Evolutionary conservation across 225 moss, liverwort and hornwort genomes (phyloP), one percentile per base, ranked within the genome.

Genomic region (Sphagnum tenellum): DNA sequence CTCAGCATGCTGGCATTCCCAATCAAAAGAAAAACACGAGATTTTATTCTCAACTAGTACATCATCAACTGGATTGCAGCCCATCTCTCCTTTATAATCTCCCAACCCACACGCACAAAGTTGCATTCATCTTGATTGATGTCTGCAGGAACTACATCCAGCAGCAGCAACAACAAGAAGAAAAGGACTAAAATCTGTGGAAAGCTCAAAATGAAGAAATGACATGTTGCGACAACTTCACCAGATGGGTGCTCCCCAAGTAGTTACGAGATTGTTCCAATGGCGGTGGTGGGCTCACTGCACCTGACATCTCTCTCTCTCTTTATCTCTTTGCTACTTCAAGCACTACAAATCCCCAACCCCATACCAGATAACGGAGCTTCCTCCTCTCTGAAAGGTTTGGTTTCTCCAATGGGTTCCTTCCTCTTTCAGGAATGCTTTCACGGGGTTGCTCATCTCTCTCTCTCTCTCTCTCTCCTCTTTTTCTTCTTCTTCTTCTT

Each of bases 221-320:
- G 50, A 47, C 29, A 29, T 29, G 29, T 29, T 29, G 29, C 29
- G 29, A 29, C 29, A n/a, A 60, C 72, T 79, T 80, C 72, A 83
- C 79, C 79, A 80, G 68, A 70, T 79, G 77, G 62, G 77, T 83
- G 70, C 74, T 74, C 57, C 79, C 29, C 29, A 29, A 29, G 29
- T 29, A 72, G 75, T 74, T 80, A 12, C 44, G 44, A 45, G 79
- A 79, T 49, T 79, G 79, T 76, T 83, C 83, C 66, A 83, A 83
- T 68, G 83, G 83, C 29, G 0, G 29, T 64, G 77, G 68, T 13
- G 83, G 83, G 74, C 83, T 83, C 77, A 83, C 83, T 44, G 79
- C 83, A 79, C 79, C 83, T 71, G 83, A 83, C 83, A 83, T 83
- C 69, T 80, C 1, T 29, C 29, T 29, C 29, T 29, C 29, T 29